Conservation (phyloP, 2,329 filamentous ascomycete species). For the Juglanconis oblonga region DNA sequence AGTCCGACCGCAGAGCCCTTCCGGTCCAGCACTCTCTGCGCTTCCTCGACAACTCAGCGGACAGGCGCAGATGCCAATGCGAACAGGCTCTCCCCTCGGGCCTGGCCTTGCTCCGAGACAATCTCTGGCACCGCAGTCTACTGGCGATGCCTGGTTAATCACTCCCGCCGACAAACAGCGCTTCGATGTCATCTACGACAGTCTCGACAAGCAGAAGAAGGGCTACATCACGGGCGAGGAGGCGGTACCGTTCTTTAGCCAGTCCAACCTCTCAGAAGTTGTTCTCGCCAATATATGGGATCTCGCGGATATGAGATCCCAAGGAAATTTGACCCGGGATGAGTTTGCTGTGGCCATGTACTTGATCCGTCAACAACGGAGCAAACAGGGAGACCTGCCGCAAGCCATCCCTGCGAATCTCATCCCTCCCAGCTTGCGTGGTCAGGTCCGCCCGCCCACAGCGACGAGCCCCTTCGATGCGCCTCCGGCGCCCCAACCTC, state of each 20-base stretch:
- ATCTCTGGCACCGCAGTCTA: slow-evolving; percentile 42
- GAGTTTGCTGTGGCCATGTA: slow-evolving; percentile 99
- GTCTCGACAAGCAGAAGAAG: slow-evolving; percentile 74
- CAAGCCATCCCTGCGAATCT: slow-evolving; percentile 75
- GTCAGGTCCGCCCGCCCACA: slow-evolving; percentile 47
- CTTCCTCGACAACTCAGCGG: slow-evolving; percentile 85
- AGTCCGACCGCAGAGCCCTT: slow-evolving; percentile 47
- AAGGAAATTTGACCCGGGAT: slow-evolving; percentile 79
- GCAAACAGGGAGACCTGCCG: slow-evolving; percentile 68
- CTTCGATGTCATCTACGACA: slow-evolving; percentile 83
- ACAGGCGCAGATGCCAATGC: slow-evolving; percentile 53
- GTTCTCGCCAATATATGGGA: slow-evolving; percentile 95
- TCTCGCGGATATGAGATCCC: slow-evolving; percentile 87
- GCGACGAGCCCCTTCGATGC: slow-evolving; percentile 51
- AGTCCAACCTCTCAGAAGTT: slow-evolving; percentile 86
- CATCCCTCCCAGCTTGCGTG: slow-evolving; percentile 82
- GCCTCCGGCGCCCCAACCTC: slow-evolving; percentile 35
- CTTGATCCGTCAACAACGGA: slow-evolving; percentile 85
- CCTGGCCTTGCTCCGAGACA: slow-evolving; percentile 31
- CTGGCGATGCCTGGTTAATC: slow-evolving; percentile 71
- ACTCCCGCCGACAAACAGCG: slow-evolving; percentile 78
- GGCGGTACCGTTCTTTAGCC: slow-evolving; percentile 89
- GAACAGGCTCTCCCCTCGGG: slow-evolving; percentile 58
- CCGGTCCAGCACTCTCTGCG: slow-evolving; percentile 54
- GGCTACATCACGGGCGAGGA: slow-evolving; percentile 92